Conservation (phyloP, 768 basidiomycete species). For the Lactarius hengduanensis region DNA sequence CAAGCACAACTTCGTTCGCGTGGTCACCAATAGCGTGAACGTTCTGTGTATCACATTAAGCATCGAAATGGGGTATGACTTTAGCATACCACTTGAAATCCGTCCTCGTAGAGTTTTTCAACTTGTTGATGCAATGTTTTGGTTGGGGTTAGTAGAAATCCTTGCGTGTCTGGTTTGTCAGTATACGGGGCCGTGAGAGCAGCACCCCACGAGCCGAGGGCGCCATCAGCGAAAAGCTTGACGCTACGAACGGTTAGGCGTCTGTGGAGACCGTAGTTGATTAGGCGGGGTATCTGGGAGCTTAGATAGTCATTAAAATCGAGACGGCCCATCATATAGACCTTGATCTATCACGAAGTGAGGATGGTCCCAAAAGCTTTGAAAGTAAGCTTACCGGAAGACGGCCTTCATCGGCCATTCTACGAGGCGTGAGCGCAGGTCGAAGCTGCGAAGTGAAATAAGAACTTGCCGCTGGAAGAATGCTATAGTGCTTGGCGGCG, state of each 20-base stretch:
- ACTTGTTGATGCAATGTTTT: slow-evolving; percentile 54
- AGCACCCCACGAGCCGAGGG: slow-evolving; percentile 90
- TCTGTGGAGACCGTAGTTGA: slow-evolving; percentile 38
- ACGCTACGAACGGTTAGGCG: slow-evolving; percentile 50
- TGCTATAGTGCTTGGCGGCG: slow-evolving; percentile 47
- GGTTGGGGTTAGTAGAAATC: slow-evolving; percentile 63
- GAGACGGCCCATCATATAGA: slow-evolving; percentile 60
- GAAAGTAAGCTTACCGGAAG: slow-evolving; percentile 55
- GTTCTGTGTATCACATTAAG: slow-evolving; percentile 49
- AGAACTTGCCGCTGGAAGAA: slow-evolving; percentile 63
- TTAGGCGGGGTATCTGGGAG: slow-evolving; percentile 34
- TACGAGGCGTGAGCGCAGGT: slow-evolving; percentile 34
- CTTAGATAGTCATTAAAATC: slow-evolving; percentile 38
- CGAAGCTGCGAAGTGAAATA: background rate
- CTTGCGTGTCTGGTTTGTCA: slow-evolving; percentile 68
- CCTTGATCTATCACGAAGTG: slow-evolving; percentile 44
- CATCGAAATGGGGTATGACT: background rate
- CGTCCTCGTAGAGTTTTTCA: slow-evolving; percentile 63
- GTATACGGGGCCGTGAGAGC: slow-evolving; percentile 84
- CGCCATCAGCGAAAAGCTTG: slow-evolving; percentile 82
- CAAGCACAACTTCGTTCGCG: slow-evolving; percentile 78
- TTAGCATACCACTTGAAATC: slow-evolving; percentile 77
- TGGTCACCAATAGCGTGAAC: slow-evolving; percentile 88
- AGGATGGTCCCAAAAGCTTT: background rate
- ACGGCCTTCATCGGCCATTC: slow-evolving; percentile 63